Percentiles rank a stretch among this genome's conserved stretches.
phyloP scores from a whole-genome alignment of 257 asterid genomes.

The Solanum tarijense region DNA sequence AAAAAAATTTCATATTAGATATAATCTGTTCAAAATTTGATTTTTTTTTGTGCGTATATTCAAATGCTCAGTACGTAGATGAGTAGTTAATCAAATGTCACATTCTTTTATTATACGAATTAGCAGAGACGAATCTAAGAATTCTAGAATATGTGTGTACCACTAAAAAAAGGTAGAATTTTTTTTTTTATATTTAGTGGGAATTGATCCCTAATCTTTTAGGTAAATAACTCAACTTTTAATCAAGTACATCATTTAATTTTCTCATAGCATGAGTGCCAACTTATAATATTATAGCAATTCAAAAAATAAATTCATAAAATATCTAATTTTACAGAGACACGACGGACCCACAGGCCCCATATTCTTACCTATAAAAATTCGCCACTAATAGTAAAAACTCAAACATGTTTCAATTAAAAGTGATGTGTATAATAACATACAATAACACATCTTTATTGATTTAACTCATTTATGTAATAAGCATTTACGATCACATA shows the following conservation, averaged over 20 bases:
- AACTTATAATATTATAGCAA: neutral
- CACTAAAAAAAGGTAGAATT: neutral
- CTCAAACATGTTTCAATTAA: neutral
- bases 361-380: neutral
- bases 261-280: neutral
- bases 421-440: no score
- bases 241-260: neutral
- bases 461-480: no score
- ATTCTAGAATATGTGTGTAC: neutral
- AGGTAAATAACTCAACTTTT: neutral
- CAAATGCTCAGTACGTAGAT: neutral
- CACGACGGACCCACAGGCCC: accelerated
- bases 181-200: neutral
- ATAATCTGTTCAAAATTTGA: neutral
- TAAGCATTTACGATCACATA: no score
- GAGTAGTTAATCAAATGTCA: neutral
- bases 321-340: neutral
- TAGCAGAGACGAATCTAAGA: neutral
- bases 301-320: neutral
- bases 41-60: neutral
- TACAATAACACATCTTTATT: no score
- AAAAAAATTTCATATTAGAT: neutral
- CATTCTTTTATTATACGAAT: neutral
- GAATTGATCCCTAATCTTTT: neutral
- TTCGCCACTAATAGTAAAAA: no score